Evolutionary conservation across 2,329 filamentous ascomycete genomes (phyloP).

Genomic region (Penicillium sp.): DNA sequence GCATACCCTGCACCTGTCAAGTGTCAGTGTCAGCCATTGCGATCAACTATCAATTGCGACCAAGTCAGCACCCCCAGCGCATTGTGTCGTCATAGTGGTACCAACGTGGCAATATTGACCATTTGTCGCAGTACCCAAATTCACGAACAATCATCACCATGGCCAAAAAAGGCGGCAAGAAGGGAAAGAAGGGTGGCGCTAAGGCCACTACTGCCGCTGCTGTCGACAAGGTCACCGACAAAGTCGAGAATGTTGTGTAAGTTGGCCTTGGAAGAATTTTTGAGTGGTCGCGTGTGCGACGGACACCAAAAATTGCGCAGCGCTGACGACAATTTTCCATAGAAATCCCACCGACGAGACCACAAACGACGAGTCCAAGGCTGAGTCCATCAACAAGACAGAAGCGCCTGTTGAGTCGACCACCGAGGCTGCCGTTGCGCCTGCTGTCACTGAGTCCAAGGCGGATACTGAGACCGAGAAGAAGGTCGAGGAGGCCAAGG

Average conservation of each 20-base stretch:
- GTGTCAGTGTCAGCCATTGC: neutral
- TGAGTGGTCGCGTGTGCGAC: conserved; percentile 14
- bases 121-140: conserved; percentile 3
- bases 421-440: conserved; percentile 10
- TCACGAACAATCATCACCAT: conserved; percentile 21
- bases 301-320: neutral
- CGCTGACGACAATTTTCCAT: conserved; percentile 1
- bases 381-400: conserved; percentile 12
- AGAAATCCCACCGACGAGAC: conserved; percentile 19
- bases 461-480: conserved; percentile 9
- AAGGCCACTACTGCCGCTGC: conserved; percentile 25
- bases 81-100: conserved; percentile 11
- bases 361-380: conserved; percentile 2
- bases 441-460: conserved; percentile 13
- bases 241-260: conserved; percentile 34
- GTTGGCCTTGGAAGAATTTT: conserved; percentile 14
- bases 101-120: conserved; percentile 13
- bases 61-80: neutral
- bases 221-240: conserved; percentile 27
- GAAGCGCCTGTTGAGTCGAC: conserved; percentile 14
- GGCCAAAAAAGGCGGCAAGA: conserved; percentile 38
- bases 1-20: neutral
- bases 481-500: conserved; percentile 9
- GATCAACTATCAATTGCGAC: neutral
- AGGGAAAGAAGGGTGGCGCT: conserved; percentile 29